Conservation (phyloP, 192 early-diverging fungal species). For the Gonapodya prolifera region DNA sequence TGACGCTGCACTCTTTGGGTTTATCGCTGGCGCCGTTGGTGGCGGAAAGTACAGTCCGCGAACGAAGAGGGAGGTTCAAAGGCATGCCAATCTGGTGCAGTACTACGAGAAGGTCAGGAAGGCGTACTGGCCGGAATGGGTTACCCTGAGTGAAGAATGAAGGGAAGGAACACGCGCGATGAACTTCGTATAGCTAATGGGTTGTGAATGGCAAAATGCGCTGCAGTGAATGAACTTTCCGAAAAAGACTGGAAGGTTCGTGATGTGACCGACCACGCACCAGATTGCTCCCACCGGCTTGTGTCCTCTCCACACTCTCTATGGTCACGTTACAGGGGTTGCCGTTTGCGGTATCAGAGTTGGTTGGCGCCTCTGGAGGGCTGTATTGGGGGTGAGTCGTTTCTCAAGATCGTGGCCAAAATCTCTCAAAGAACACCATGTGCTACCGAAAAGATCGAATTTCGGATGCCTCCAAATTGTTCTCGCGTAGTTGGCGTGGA, state of each 20-base stretch:
- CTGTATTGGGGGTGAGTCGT: too few species aligned
- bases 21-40: background rate
- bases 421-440: too few species aligned
- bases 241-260: background rate
- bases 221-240: background rate
- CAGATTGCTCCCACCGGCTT: constrained; percentile 1
- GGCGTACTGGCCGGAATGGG: background rate
- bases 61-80: background rate
- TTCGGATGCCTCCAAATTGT: too few species aligned
- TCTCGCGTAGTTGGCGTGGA: too few species aligned
- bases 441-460: too few species aligned
- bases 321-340: background rate
- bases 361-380: too few species aligned
- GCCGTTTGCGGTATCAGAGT: background rate
- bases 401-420: too few species aligned
- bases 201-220: background rate
- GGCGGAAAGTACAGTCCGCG: background rate
- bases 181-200: background rate
- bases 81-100: background rate
- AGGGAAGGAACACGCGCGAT: background rate
- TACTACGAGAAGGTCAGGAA: background rate
- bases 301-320: background rate
- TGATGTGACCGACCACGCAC: background rate
- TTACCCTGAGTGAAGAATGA: constrained; percentile 1
- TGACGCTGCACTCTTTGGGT: background rate